Conservation (phyloP, 805 yeast genomes). For the Ogataea haglerorum region DNA sequence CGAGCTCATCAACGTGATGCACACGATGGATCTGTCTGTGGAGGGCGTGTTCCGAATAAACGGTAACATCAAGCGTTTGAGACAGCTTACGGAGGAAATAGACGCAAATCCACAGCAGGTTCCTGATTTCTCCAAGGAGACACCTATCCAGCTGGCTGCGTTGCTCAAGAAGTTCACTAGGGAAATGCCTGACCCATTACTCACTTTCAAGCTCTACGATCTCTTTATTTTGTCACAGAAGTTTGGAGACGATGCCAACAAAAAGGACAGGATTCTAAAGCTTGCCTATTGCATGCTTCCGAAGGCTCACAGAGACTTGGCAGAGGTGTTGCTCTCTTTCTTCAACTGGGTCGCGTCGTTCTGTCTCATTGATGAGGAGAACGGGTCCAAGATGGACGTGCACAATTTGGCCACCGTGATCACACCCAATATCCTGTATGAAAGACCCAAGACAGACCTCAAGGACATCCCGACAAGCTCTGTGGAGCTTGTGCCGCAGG, state of each 20-base stretch:
- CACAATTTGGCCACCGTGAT: constrained; percentile 94
- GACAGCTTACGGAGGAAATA: constrained; percentile 67
- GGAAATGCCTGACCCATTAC: constrained; percentile 87
- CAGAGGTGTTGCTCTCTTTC: constrained; percentile 82
- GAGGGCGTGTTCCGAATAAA: constrained; percentile 96
- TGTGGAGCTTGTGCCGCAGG: constrained; percentile 31
- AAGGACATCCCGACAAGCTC: constrained; percentile 20
- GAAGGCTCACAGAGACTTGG: constrained; percentile 70
- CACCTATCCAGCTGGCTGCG: constrained; percentile 91
- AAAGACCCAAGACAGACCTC: constrained; percentile 40
- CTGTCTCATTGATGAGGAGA: constrained; percentile 85
- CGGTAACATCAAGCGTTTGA: constrained; percentile 84
- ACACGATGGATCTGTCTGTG: constrained; percentile 88
- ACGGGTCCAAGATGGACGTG: constrained; percentile 93
- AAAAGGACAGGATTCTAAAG: constrained; percentile 53
- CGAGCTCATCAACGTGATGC: constrained; percentile 77
- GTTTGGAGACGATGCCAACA: constrained; percentile 37
- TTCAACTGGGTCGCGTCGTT: constrained; percentile 95
- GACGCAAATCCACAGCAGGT: constrained; percentile 69
- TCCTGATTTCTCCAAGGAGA: constrained; percentile 68
- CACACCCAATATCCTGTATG: constrained; percentile 83
- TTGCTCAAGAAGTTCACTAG: constrained; percentile 85
- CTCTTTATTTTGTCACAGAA: constrained; percentile 74
- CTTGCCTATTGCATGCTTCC: constrained; percentile 77
- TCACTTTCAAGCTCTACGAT: constrained; percentile 72